A percentile compares a stretch with the other conserved stretches of the same genome.
phyloP scores from a whole-genome alignment of 192 early-diverging fungal genomes.

The Podila minutissima region DNA sequence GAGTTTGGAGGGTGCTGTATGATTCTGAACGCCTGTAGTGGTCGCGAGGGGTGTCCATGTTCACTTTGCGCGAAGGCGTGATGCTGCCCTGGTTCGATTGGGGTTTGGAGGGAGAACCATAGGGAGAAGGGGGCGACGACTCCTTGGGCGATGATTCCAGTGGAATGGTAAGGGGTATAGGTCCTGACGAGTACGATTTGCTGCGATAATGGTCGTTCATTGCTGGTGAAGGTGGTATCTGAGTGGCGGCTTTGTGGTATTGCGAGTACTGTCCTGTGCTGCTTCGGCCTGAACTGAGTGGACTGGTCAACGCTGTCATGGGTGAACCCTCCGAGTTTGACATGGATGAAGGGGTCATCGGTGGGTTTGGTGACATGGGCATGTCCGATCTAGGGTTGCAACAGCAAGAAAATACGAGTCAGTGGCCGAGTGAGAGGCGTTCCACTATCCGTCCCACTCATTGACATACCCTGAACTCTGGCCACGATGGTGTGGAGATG shows the following conservation, averaged over 20 bases:
- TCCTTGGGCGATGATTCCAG: constrained; percentile 29
- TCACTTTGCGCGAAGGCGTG: constrained; percentile 16
- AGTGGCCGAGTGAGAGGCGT: not conserved
- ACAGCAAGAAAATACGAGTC: not conserved
- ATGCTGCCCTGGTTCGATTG: constrained; percentile 17
- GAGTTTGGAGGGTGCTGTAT: constrained; percentile 24
- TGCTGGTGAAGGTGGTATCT: constrained; percentile 38
- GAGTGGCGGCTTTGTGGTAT: constrained; percentile 16
- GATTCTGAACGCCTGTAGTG: constrained; percentile 42
- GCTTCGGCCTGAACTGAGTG: constrained; percentile 43
- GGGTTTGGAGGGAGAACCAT: constrained; percentile 21
- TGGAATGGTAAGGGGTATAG: constrained; percentile 34
- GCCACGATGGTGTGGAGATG: constrained; percentile 41
- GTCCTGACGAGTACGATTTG: constrained; percentile 47
- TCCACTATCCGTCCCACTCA: not conserved
- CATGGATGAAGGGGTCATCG: constrained; percentile 45
- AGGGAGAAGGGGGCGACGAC: constrained; percentile 7
- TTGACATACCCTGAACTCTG: constrained; percentile 36
- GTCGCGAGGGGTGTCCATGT: constrained; percentile 13
- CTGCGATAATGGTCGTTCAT: constrained; percentile 25
- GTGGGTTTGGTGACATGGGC: constrained; percentile 47
- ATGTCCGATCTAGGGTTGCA: constrained; percentile 30
- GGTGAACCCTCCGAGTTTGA: constrained; percentile 44
- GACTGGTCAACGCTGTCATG: constrained; percentile 39
- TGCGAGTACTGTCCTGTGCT: constrained; percentile 34